phyloP scores from a whole-genome alignment of 2,329 filamentous ascomycete species.

The Aspergillus japonicus region DNA sequence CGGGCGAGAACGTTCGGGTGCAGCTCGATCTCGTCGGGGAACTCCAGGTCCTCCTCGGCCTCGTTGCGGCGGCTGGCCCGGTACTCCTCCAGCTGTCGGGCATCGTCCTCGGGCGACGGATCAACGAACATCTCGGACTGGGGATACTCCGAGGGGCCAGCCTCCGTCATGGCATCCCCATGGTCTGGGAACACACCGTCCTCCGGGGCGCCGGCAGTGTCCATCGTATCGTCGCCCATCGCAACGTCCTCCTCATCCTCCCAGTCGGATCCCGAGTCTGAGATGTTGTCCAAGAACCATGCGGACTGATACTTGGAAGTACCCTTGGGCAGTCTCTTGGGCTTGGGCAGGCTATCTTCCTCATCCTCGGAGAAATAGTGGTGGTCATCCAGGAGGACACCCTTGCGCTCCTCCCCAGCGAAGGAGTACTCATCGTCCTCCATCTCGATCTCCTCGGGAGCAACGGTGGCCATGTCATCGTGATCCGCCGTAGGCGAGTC shows the following conservation, averaged over 20 bases:
- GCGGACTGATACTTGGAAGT: conserved; percentile 93
- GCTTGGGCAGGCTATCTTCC: conserved; percentile 56
- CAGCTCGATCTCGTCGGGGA: conserved; percentile 95
- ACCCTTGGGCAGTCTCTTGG: conserved; percentile 79
- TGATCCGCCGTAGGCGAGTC: conserved; percentile 74
- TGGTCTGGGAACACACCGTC: conserved; percentile 68
- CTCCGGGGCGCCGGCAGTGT: conserved; percentile 66
- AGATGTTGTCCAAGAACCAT: conserved; percentile 84
- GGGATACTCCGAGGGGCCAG: conserved; percentile 81
- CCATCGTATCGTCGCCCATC: conserved; percentile 52
- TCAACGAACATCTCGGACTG: conserved; percentile 90
- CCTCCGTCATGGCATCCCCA: conserved; percentile 66
- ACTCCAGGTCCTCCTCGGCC: conserved; percentile 86
- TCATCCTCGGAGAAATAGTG: conserved; percentile 97
- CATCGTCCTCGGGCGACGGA: conserved; percentile 76
- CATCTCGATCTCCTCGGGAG: conserved; percentile 83
- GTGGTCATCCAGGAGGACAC: conserved; percentile 91
- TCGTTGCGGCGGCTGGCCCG: conserved; percentile 75
- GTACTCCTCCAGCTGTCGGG: conserved; percentile 77
- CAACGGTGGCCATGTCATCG: conserved; percentile 78
- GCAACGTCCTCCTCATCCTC: conserved; percentile 66
- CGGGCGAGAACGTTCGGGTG: conserved; percentile 81
- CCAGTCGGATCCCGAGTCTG: conserved; percentile 80
- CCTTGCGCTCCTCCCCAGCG: conserved; percentile 65
- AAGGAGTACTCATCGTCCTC: conserved; percentile 60